phyloP scores from a whole-genome alignment of 371 early-diverging fungal genomes.

The Phascolomyces articulosus region DNA sequence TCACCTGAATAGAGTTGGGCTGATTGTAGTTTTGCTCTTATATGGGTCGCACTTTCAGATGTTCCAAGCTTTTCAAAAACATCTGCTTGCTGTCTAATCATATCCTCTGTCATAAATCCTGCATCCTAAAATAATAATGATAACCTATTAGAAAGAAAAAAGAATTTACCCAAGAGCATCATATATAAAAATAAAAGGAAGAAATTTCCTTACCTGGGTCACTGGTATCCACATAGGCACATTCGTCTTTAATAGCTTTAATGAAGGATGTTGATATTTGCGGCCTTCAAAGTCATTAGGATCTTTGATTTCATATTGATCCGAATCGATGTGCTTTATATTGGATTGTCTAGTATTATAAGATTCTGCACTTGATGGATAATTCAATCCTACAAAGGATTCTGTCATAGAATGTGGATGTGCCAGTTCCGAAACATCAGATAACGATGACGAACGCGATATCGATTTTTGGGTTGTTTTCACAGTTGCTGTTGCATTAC shows the following conservation, averaged over 20 bases:
- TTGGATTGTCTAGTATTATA: slow-evolving; percentile 25
- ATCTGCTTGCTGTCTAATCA: slow-evolving; percentile 80
- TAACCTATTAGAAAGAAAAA: not conserved
- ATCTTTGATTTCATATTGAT: slow-evolving; percentile 28
- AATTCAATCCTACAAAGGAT: slow-evolving; percentile 52
- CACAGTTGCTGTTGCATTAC: not conserved
- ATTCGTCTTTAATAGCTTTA: slow-evolving; percentile 51
- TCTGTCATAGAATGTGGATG: slow-evolving; percentile 44
- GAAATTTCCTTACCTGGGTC: slow-evolving; percentile 55
- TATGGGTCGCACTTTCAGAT: slow-evolving; percentile 69
- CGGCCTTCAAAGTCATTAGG: slow-evolving; percentile 36
- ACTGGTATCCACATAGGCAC: slow-evolving; percentile 72
- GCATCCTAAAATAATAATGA: slow-evolving; percentile 47
- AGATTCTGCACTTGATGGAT: slow-evolving; percentile 31
- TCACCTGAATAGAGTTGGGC: slow-evolving; percentile 75
- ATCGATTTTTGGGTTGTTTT: slow-evolving; percentile 6
- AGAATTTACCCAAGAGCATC: too few relatives aligned
- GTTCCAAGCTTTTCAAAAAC: slow-evolving; percentile 80
- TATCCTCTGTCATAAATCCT: slow-evolving; percentile 90
- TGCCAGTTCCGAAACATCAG: slow-evolving; percentile 25
- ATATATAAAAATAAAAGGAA: too few relatives aligned
- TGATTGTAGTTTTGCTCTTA: slow-evolving; percentile 81
- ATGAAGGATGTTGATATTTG: slow-evolving; percentile 24
- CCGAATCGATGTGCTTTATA: slow-evolving; percentile 10
- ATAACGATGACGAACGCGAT: slow-evolving; percentile 25